Conservation (phyloP, 352 stramenopile species). For the Phytophthora boehmeriae region DNA sequence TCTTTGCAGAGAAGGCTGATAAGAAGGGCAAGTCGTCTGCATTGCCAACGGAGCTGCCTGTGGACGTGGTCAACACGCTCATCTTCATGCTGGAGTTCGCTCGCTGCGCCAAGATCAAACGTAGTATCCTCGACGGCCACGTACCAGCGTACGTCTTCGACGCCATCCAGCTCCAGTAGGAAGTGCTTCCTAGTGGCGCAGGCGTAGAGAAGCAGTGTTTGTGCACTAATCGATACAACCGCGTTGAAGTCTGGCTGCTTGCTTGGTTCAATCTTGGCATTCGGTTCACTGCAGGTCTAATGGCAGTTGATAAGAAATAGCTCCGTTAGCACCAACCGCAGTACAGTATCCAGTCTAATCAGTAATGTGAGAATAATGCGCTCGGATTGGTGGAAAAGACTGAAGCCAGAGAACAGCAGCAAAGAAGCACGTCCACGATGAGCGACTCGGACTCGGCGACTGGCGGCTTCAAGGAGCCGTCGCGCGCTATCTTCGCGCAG, state of each 20-base stretch:
- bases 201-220: background rate
- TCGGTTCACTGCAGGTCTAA: too few relatives aligned
- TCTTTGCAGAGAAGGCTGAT: conserved; percentile 61
- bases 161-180: conserved; percentile 72
- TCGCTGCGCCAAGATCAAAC: conserved; percentile 84
- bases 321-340: too few relatives aligned
- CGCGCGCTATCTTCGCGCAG: conserved; percentile 82
- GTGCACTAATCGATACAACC: conserved; percentile 2
- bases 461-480: conserved; percentile 54
- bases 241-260: conserved; percentile 22
- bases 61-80: conserved; percentile 86
- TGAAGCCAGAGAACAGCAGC: conserved; percentile 30
- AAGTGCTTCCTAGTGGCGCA: too few relatives aligned
- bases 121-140: conserved; percentile 79
- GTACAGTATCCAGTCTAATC: too few relatives aligned
- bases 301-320: too few relatives aligned
- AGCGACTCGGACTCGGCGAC: conserved; percentile 22
- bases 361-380: too few relatives aligned
- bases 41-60: conserved; percentile 59
- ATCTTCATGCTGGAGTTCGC: conserved; percentile 92
- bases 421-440: conserved; percentile 33
- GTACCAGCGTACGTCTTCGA: conserved; percentile 92
- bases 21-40: conserved; percentile 51
- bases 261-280: conserved; percentile 10
- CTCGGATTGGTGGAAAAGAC: too few relatives aligned